Percentiles rank a stretch among this genome's conserved stretches.
Conservation (phyloP, 345 rosid genomes). For the Erodium maritimum region DNA sequence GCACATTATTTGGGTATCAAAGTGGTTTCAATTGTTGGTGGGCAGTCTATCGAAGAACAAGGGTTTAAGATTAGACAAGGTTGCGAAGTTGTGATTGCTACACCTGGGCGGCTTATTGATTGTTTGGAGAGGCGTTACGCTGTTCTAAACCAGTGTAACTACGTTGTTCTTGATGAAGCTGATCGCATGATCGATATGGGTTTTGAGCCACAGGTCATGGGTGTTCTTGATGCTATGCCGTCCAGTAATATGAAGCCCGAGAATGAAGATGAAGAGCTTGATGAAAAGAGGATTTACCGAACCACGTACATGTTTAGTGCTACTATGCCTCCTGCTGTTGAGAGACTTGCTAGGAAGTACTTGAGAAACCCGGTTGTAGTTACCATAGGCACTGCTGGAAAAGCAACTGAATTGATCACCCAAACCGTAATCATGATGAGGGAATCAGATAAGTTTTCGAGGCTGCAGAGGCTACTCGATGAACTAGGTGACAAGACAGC, state of each 20-base stretch:
- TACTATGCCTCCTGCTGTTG: slow-evolving; percentile 92
- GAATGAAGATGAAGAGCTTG: slow-evolving; percentile 96
- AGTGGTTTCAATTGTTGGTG: slow-evolving; percentile 91
- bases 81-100: slow-evolving; percentile 91
- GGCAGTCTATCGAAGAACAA: slow-evolving; percentile 89
- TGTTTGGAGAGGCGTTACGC: slow-evolving; percentile 87
- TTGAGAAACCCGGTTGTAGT: slow-evolving; percentile 95
- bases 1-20: slow-evolving; percentile 77
- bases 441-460: slow-evolving; percentile 62
- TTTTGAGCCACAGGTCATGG: slow-evolving; percentile 85
- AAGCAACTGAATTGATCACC: slow-evolving; percentile 76
- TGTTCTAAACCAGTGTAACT: slow-evolving; percentile 82
- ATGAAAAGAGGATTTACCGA: slow-evolving; percentile 76
- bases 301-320: slow-evolving; percentile 99
- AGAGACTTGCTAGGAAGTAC: slow-evolving; percentile 87
- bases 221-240: slow-evolving; percentile 89
- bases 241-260: slow-evolving; percentile 89
- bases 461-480: slow-evolving; percentile 67
- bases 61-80: slow-evolving; percentile 85
- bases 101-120: slow-evolving; percentile 84
- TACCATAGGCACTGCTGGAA: slow-evolving; percentile 93
- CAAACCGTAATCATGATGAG: slow-evolving; percentile 84
- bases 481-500: slow-evolving; percentile 81
- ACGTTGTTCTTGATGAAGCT: slow-evolving; percentile 97
- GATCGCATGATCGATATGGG: slow-evolving; percentile 98